These are phyloP conservation scores for Aspergillus incahuasiensis DNA, from an alignment of 495 filamentous ascomycete species.

Conservation along the genomic window DNA sequence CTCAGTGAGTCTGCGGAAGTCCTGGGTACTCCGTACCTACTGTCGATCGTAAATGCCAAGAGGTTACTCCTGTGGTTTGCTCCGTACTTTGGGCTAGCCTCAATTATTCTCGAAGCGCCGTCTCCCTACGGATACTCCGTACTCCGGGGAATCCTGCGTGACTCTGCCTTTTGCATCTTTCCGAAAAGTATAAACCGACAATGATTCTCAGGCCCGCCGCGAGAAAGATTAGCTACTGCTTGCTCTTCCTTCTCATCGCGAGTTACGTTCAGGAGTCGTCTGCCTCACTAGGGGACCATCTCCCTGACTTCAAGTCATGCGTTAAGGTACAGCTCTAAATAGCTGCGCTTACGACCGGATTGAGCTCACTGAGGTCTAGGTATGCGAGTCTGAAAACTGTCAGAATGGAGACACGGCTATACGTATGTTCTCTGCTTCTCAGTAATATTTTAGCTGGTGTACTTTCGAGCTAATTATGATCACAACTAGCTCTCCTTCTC, in stretches of 20 bases:
- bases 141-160: not conserved
- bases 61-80: slow-evolving; percentile 2
- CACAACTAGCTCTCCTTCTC: slow-evolving; percentile 39
- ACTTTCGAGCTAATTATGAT: slow-evolving; percentile 14
- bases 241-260: slow-evolving; percentile 35
- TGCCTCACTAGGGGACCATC: slow-evolving; percentile 78
- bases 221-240: slow-evolving; percentile 20
- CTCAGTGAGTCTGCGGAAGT: no score
- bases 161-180: not conserved
- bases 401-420: slow-evolving; percentile 42
- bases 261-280: slow-evolving; percentile 45
- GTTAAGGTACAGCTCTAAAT: slow-evolving; percentile 57
- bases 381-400: slow-evolving; percentile 81
- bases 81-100: not conserved
- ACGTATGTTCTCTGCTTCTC: slow-evolving; percentile 31
- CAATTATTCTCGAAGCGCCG: not conserved
- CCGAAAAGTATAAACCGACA: slow-evolving; percentile 14
- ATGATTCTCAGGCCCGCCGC: slow-evolving; percentile 27
- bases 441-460: not conserved
- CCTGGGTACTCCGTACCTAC: not conserved
- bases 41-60: slow-evolving; percentile 6
- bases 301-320: slow-evolving; percentile 87
- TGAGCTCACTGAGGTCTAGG: slow-evolving; percentile 43
- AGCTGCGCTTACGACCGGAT: not conserved
- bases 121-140: not conserved